Evolutionary conservation across 176 grass and related monocot genomes (phyloP), one percentile per base, ranked within the genome.

Genomic region (Puccinellia tenuiflora): DNA sequence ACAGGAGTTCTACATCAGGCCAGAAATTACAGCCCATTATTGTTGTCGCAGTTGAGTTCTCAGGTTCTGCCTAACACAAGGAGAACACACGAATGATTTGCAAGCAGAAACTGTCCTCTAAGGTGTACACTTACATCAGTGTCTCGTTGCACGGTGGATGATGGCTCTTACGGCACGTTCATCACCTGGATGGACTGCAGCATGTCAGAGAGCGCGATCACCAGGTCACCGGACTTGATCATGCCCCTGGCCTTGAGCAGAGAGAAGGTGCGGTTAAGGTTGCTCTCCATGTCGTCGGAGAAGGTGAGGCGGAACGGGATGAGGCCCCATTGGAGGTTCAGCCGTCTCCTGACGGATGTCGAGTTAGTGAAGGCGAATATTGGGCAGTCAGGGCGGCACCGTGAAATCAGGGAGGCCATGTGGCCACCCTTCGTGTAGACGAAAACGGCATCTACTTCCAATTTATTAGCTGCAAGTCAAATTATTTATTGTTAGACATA

Each of bases 121-220:
- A 48, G 46, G 46, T 48, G 15, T 48, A 48, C 46, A 48, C 15
- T 37, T 37, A 69, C 30, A 22, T 21, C 22, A 35, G 21, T 51
- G 46, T 45, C 68, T 73, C 63, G 2, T 35, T 70, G 45, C 45
- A 21, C 30, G 40, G 46, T 48, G 46, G 67, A 25, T 52, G 37
- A 39, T 56, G 31, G 17, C 37, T 26, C 72, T 88, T 84, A 99
- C 1, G 96, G 96, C 31, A 99, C 93, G 47, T 95, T 96, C 96
- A 99, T 99, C 68, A 99, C 93, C 81, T 99, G 96, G 79, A 99
- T 99, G n/a, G 96, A 99, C 83, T 99, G 96, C 55, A 93, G 77
- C 91, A 90, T 95, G 76, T 99, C 96, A 13, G 91, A 99, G 68
- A 99, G 87, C 0, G 96, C 96, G 5, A 99, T 95, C 69, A 99